Evolutionary conservation across 225 moss, liverwort and hornwort genomes (phyloP), one percentile per base, ranked within the genome.

Genomic region (Antitrichia curtipendula): DNA sequence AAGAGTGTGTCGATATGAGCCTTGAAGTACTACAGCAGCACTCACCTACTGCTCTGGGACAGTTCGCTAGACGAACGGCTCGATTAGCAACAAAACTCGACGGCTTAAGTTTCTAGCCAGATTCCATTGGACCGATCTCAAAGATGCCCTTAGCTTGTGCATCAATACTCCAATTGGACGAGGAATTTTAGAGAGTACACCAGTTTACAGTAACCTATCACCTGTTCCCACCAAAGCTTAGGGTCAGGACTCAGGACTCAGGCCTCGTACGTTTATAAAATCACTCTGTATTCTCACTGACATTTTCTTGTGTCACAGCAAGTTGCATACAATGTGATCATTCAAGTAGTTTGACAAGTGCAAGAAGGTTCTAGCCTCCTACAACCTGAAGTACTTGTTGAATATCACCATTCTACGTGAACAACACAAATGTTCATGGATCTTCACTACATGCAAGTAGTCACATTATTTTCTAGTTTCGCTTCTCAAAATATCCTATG

Each of bases 1-100:
- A 16, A 52, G 88, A 57, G 93, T 90, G 16, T 94, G 91, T 87
- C 80, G 89, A 23, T 87, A 87, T 40, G 82, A 90, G 61, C 85
- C 89, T 62, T 88, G 75, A 81, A 54, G 40, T 64, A 12, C 40
- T 14, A 13, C 70, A 7, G 41, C 69, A 70, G 43, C 23, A 41
- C 14, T n/a, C 69, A 32, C 49, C 19, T 17, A 4, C 29, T 24
- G 73, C 19, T 28, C 9, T 10, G 83, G 58, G 40, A 59, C 40
- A 59, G 8, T 41, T 58, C 13, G 41, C 58, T 19, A 58, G 79
- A 40, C 29, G 29, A 58, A 40, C 19, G 7, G 7, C 41, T 41
- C 19, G 8, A 41, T 58, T 41, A 59, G 29, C 12, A 11, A 58
- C 28, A 40, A 41, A 78, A 58, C 29, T 79, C 58, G 40, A 49